phyloP scores from a whole-genome alignment of 306 rosid genomes.

The Lablab purpureus region DNA sequence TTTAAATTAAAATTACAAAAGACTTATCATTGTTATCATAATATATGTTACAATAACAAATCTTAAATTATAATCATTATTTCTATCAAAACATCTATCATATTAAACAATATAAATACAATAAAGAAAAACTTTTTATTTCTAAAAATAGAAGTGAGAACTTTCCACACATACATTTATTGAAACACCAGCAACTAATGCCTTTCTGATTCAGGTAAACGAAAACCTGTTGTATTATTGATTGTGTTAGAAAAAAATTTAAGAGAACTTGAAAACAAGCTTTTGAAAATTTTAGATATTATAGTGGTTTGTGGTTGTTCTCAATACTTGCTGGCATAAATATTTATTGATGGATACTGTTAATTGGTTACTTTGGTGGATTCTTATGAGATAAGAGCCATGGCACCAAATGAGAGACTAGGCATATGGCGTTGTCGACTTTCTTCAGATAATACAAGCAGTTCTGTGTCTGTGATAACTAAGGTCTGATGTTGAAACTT shows the following conservation, averaged over 20 bases:
- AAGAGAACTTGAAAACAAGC: not conserved
- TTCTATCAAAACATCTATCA: too few relatives aligned
- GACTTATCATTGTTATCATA: too few relatives aligned
- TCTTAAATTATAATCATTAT: too few relatives aligned
- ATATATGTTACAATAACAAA: too few relatives aligned
- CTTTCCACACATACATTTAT: too few relatives aligned
- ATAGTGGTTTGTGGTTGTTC: slow-evolving; percentile 33
- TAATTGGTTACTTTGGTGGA: not conserved
- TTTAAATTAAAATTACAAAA: too few relatives aligned
- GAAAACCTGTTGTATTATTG: not conserved
- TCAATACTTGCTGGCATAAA: slow-evolving; percentile 1
- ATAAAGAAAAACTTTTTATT: too few relatives aligned
- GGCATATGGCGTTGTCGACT: slow-evolving; percentile 40
- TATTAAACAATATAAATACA: too few relatives aligned
- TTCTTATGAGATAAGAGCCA: not conserved
- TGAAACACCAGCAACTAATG: not conserved
- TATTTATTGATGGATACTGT: slow-evolving; percentile 44
- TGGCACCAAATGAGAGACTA: not conserved
- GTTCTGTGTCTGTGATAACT: not conserved
- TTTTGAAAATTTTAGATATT: not conserved
- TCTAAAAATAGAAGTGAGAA: too few relatives aligned
- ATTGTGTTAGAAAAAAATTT: too few relatives aligned
- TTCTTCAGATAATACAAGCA: not conserved
- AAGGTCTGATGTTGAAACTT: not conserved
- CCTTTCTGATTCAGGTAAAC: not conserved